Evolutionary conservation across 2,329 filamentous ascomycete genomes (phyloP).

Genomic region (Pseudogymnoascus sp.): DNA sequence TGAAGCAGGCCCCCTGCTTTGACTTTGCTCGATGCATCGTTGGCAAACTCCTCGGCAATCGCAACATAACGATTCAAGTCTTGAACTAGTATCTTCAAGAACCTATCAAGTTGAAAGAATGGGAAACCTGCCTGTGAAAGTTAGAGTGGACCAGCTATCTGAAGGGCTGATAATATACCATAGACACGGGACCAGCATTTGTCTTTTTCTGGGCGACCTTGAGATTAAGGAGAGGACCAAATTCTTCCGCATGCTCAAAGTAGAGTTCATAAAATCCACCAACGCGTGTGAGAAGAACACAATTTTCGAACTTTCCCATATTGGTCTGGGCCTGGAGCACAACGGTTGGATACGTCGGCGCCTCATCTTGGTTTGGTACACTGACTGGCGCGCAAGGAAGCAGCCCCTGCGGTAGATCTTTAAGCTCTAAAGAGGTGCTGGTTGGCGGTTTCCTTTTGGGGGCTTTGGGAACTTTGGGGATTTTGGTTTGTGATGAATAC

Average conservation of each 20-base stretch:
- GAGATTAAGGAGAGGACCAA: conserved; percentile 75
- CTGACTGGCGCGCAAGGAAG: not conserved
- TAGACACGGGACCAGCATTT: conserved; percentile 68
- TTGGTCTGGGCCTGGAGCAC: conserved; percentile 79
- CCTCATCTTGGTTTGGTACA: conserved; percentile 20
- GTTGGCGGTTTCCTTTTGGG: not conserved
- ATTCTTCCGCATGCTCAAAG: conserved; percentile 88
- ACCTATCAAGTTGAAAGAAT: conserved; percentile 84
- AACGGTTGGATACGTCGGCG: conserved; percentile 69
- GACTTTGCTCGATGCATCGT: conserved; percentile 58
- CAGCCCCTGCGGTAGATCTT: not conserved
- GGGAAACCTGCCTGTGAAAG: conserved; percentile 71
- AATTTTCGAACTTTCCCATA: conserved; percentile 84
- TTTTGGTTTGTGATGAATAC: not conserved
- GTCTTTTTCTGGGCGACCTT: conserved; percentile 78
- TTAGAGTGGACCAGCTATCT: not conserved
- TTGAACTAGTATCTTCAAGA: conserved; percentile 85
- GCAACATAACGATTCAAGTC: conserved; percentile 87
- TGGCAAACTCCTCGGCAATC: conserved; percentile 85
- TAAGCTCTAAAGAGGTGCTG: not conserved
- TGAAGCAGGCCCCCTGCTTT: conserved; percentile 74
- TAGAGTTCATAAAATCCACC: conserved; percentile 98
- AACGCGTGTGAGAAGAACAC: conserved; percentile 82
- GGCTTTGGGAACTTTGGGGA: not conserved
- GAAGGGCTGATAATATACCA: conserved; percentile 47